Percentiles rank a stretch among this genome's conserved stretches.
Conservation (phyloP, 805 yeast genomes). For the Schwanniomyces pseudopolymorphus region DNA sequence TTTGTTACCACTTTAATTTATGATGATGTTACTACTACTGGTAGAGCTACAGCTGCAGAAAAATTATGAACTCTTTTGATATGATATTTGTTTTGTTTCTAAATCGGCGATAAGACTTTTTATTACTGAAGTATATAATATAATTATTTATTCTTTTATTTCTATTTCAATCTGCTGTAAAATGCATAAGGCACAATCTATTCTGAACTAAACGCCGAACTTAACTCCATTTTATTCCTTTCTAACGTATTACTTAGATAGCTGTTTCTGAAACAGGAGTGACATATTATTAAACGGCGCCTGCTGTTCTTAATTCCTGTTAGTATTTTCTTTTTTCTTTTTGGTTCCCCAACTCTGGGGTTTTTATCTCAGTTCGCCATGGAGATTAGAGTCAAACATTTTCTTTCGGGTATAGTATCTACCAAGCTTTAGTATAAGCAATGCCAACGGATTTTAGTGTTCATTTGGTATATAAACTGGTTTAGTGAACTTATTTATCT, state of each 20-base stretch:
- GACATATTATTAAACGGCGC: too few species aligned
- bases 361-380: not conserved
- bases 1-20: slow-evolving; percentile 75
- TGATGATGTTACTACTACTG: slow-evolving; percentile 64
- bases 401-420: not conserved
- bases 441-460: not conserved
- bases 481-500: not conserved
- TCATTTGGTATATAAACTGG: not conserved
- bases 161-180: not conserved
- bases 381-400: not conserved
- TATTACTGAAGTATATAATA: not conserved
- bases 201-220: too few species aligned
- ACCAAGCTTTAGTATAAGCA: not conserved
- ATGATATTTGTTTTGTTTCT: not conserved
- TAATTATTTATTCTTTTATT: not conserved
- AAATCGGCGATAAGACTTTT: not conserved
- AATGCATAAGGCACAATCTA: too few species aligned
- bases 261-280: not conserved
- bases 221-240: not conserved
- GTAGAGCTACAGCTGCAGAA: slow-evolving; percentile 42
- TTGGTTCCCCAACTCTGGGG: not conserved
- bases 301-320: too few species aligned
- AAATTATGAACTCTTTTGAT: slow-evolving; percentile 27
- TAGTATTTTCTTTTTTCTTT: too few species aligned
- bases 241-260: not conserved